Evolutionary conservation across 164 flowering plant genomes (phyloP).

Genomic region (Cinnamomum micranthum): DNA sequence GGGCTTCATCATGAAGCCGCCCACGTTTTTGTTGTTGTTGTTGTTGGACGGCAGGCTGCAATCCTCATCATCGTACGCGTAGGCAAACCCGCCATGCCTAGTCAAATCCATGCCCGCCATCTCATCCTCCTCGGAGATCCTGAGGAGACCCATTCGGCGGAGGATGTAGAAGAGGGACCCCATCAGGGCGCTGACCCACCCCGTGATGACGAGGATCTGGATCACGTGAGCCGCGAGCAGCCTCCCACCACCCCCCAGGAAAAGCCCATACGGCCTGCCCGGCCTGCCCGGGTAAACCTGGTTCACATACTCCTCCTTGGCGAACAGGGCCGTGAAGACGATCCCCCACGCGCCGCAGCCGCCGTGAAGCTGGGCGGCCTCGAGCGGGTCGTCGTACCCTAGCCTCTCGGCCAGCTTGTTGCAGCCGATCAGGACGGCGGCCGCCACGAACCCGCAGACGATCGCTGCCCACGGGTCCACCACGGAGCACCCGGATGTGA

Average conservation of each 20-base stretch:
- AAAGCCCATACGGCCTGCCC: conserved; percentile 57
- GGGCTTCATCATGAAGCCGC: conserved; percentile 10
- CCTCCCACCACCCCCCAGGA: conserved; percentile 77
- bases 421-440: conserved; percentile 46
- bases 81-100: conserved; percentile 80
- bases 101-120: conserved; percentile 83
- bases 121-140: conserved; percentile 72
- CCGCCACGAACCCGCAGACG: conserved; percentile 68
- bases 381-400: conserved; percentile 65
- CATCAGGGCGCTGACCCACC: conserved; percentile 81
- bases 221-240: conserved; percentile 60
- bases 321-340: conserved; percentile 70
- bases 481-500: conserved; percentile 69
- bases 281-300: conserved; percentile 47
- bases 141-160: conserved; percentile 40
- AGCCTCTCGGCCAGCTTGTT: conserved; percentile 53
- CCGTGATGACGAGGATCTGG: conserved; percentile 56
- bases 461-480: conserved; percentile 88
- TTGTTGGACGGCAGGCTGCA: neutral
- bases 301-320: conserved; percentile 42
- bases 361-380: conserved; percentile 79
- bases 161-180: conserved; percentile 54
- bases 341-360: conserved; percentile 91
- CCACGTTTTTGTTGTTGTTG: neutral
- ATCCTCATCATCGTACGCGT: conserved; percentile 43